phyloP scores from a whole-genome alignment of 192 early-diverging fungal genomes.

The Chytriomyces confervae region DNA sequence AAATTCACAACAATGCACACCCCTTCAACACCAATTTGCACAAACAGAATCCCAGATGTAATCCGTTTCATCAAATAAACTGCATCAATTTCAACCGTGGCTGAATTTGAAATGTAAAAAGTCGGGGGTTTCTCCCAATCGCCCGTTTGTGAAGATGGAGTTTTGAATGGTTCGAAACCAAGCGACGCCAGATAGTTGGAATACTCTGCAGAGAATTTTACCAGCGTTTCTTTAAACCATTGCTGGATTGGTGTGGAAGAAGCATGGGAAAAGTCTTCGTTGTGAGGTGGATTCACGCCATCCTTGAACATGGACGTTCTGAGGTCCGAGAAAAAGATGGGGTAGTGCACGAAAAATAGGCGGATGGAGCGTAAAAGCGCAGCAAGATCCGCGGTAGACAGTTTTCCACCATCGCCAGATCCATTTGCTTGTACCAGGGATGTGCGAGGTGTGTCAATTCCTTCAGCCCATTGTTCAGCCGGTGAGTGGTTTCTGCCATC shows the following conservation, averaged over 20 bases:
- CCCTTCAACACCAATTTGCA: conserved; percentile 55
- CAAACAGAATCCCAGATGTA: conserved; percentile 41
- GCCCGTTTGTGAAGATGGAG: neutral
- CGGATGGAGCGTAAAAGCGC: conserved; percentile 50
- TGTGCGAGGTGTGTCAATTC: neutral
- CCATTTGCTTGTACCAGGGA: neutral
- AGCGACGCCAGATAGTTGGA: conserved; percentile 42
- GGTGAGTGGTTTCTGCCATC: neutral
- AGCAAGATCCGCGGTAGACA: conserved; percentile 47
- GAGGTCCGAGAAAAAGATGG: conserved; percentile 55
- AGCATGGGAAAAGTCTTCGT: neutral
- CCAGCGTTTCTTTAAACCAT: conserved; percentile 51
- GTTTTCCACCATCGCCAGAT: neutral
- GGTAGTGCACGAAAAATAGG: conserved; percentile 52
- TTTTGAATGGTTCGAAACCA: conserved; percentile 37
- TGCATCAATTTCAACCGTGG: conserved; percentile 39
- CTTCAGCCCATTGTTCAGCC: conserved; percentile 11
- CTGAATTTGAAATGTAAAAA: conserved; percentile 34
- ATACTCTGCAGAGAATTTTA: conserved; percentile 44
- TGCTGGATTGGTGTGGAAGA: neutral
- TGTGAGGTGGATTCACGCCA: neutral
- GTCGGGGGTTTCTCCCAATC: conserved; percentile 17
- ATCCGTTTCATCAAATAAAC: conserved; percentile 42
- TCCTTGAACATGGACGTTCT: conserved; percentile 31
- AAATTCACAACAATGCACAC: conserved; percentile 54